Conservation (phyloP, 2,329 filamentous ascomycete species). For the Drechslerella dactyloides region DNA sequence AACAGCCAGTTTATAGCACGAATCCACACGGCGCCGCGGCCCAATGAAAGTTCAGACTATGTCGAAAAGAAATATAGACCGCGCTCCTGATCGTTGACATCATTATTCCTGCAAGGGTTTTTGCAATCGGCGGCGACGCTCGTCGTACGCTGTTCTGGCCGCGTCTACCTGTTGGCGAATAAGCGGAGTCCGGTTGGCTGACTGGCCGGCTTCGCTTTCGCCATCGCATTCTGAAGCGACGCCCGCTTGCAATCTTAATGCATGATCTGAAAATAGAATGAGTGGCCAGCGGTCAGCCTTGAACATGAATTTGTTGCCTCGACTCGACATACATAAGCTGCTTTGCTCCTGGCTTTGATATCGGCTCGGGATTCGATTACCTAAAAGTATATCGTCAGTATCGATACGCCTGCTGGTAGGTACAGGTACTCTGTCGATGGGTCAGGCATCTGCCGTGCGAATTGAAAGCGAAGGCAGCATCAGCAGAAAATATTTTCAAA, state of each 20-base stretch:
- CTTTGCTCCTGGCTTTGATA: neutral
- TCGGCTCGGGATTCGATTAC: neutral
- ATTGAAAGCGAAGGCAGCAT: too few species aligned
- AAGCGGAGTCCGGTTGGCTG: neutral
- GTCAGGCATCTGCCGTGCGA: too few species aligned
- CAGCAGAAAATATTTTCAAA: neutral
- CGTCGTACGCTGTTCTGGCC: constrained; percentile 3
- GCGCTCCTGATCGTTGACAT: constrained; percentile 41
- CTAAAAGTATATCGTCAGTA: neutral
- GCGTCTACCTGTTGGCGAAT: neutral
- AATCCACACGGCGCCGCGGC: constrained; percentile 12
- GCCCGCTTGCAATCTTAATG: neutral
- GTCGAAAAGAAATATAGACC: constrained; percentile 17
- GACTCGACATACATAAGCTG: too few species aligned
- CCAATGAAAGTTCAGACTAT: constrained; percentile 46
- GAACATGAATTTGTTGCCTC: too few species aligned
- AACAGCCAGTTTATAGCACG: constrained; percentile 1
- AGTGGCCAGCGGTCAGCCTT: neutral
- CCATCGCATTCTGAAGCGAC: neutral
- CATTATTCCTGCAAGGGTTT: constrained; percentile 44
- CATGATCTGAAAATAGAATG: neutral
- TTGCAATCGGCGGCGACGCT: too few species aligned
- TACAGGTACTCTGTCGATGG: too few species aligned
- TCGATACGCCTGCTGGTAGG: neutral
- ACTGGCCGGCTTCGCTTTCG: neutral